phyloP scores from a whole-genome alignment of 2,329 filamentous ascomycete genomes.

The Sporothrix brasiliensis region DNA sequence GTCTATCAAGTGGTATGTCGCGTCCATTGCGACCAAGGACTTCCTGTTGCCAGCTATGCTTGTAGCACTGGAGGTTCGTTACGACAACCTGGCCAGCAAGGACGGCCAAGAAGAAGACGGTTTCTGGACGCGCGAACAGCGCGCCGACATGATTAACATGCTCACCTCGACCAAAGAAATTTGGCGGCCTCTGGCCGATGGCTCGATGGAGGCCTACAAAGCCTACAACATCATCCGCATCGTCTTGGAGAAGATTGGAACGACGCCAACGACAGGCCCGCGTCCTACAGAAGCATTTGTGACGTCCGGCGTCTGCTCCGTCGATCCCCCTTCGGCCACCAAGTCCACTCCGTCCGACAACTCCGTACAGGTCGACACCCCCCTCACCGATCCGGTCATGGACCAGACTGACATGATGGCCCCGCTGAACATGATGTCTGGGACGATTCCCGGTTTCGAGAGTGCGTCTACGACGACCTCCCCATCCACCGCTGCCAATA shows the following conservation, averaged over 20 bases:
- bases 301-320: not conserved
- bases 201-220: conserved; percentile 88
- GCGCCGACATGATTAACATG: conserved; percentile 73
- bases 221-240: conserved; percentile 78
- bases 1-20: conserved; percentile 76
- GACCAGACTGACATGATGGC: conserved; percentile 48
- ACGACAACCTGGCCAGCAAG: conserved; percentile 58
- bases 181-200: conserved; percentile 76
- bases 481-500: not conserved
- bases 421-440: conserved; percentile 48
- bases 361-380: conserved; percentile 1
- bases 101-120: conserved; percentile 46
- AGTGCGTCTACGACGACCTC: not conserved
- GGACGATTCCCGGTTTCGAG: conserved; percentile 39
- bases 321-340: not conserved
- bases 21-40: conserved; percentile 78
- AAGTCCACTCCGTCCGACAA: conserved; percentile 26
- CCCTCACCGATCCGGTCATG: conserved; percentile 39
- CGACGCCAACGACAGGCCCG: not conserved
- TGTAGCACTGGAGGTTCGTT: conserved; percentile 79
- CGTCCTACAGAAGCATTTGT: conserved; percentile 5
- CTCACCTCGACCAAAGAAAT: conserved; percentile 75
- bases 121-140: conserved; percentile 62
- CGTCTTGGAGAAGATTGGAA: conserved; percentile 76
- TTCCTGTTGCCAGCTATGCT: conserved; percentile 86